Conservation (phyloP, 305 asterid genomes). For the Fraxinus albicans region DNA sequence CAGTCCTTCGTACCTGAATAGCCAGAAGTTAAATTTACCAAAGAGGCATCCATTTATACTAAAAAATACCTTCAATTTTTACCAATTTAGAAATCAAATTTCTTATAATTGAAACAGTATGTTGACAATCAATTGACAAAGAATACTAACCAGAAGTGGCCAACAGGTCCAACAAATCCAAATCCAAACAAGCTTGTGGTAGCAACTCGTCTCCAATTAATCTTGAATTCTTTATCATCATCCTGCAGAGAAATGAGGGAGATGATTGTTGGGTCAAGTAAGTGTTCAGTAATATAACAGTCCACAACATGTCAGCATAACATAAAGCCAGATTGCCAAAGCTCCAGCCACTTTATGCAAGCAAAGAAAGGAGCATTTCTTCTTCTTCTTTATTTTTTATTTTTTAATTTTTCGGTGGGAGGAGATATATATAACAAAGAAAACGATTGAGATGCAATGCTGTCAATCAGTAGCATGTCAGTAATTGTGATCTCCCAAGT, state of each 20-base stretch:
- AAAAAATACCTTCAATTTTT: neutral
- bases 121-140: neutral
- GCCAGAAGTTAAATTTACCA: neutral
- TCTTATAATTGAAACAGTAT: neutral
- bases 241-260: constrained; percentile 40
- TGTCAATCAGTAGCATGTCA: neutral
- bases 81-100: neutral
- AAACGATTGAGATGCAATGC: neutral
- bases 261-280: neutral
- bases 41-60: neutral
- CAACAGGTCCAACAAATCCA: constrained; percentile 93
- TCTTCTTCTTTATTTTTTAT: neutral
- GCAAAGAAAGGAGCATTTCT: neutral
- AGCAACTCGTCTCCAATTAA: constrained; percentile 90
- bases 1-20: constrained; percentile 73
- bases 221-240: constrained; percentile 54
- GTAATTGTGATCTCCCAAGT: neutral
- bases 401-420: neutral
- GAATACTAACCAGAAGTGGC: constrained; percentile 85
- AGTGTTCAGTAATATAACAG: neutral
- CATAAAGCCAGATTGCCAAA: neutral
- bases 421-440: neutral
- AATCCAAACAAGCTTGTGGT: constrained; percentile 80
- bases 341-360: neutral
- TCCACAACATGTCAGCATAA: constrained; percentile 4